These are phyloP conservation scores for Flaveria linearis DNA, from an alignment of 129 eudicot species.

Conservation along the genomic window DNA sequence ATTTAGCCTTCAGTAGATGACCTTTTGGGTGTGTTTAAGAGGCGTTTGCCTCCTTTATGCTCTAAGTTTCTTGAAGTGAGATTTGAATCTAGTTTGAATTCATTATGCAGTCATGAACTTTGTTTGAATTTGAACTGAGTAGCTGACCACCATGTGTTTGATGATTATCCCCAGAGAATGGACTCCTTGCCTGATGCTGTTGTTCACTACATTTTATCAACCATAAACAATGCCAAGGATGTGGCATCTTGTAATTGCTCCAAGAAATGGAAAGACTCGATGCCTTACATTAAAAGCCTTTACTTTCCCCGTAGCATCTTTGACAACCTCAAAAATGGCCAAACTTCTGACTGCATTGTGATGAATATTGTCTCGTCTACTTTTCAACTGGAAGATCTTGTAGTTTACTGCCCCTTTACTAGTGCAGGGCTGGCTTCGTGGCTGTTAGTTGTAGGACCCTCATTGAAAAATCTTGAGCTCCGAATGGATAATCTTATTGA, in stretches of 20 bases:
- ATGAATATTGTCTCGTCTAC: slow-evolving; percentile 52
- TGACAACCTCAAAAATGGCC: slow-evolving; percentile 49
- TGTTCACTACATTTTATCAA: slow-evolving; percentile 65
- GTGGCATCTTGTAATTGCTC: slow-evolving; percentile 80
- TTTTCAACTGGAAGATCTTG: slow-evolving; percentile 61
- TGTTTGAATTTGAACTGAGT: background rate
- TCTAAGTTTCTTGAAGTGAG: background rate
- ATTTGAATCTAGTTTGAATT: background rate
- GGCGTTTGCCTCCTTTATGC: background rate
- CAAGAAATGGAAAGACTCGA: slow-evolving; percentile 78
- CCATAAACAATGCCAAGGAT: slow-evolving; percentile 64
- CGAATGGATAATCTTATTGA: slow-evolving; percentile 72
- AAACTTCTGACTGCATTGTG: slow-evolving; percentile 60
- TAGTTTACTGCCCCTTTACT: slow-evolving; percentile 88
- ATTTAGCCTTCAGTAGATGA: background rate
- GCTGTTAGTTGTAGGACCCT: slow-evolving; percentile 47
- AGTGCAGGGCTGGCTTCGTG: slow-evolving; percentile 65
- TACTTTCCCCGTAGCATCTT: slow-evolving; percentile 79
- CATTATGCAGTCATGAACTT: slow-evolving; percentile 2
- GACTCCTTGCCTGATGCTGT: slow-evolving; percentile 80
- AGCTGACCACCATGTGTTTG: slow-evolving; percentile 32
- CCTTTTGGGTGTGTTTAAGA: background rate
- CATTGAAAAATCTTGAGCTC: slow-evolving; percentile 74
- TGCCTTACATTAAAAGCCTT: slow-evolving; percentile 64
- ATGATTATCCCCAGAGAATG: slow-evolving; percentile 53